Conservation (phyloP, 2,329 filamentous ascomycete genomes). For the Colletotrichum ledebouriae region DNA sequence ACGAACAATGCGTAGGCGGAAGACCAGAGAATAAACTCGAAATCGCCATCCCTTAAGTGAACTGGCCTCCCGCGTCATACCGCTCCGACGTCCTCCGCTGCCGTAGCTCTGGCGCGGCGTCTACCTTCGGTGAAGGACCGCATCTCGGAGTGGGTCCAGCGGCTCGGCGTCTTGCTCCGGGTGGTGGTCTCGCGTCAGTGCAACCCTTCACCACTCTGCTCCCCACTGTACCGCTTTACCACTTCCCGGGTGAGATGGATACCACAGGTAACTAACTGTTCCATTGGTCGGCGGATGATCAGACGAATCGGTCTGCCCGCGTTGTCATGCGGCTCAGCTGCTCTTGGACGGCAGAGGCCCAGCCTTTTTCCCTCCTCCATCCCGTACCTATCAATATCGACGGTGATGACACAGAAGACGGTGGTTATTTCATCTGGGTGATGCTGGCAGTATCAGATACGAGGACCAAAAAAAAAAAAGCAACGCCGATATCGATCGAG, state of each 20-base stretch:
- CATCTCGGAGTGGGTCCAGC: slow-evolving; percentile 2
- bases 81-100: not conserved
- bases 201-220: not conserved
- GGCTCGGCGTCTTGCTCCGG: slow-evolving; percentile 7
- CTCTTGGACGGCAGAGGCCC: not conserved
- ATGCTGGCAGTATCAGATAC: not conserved
- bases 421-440: too few relatives aligned
- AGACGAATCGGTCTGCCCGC: slow-evolving; percentile 9
- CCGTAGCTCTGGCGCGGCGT: not conserved
- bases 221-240: not conserved
- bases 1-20: not conserved
- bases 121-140: not conserved
- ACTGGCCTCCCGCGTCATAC: not conserved
- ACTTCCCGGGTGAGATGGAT: too few relatives aligned
- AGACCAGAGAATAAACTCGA: not conserved
- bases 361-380: too few relatives aligned
- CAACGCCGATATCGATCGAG: too few relatives aligned
- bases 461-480: too few relatives aligned
- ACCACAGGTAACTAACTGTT: too few relatives aligned
- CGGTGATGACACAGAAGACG: too few relatives aligned
- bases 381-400: too few relatives aligned
- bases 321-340: slow-evolving; percentile 14
- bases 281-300: slow-evolving; percentile 2
- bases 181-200: not conserved
- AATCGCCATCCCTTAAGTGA: not conserved